Evolutionary conservation across 306 rosid species (phyloP).

Genomic region (Prunus mongolica): DNA sequence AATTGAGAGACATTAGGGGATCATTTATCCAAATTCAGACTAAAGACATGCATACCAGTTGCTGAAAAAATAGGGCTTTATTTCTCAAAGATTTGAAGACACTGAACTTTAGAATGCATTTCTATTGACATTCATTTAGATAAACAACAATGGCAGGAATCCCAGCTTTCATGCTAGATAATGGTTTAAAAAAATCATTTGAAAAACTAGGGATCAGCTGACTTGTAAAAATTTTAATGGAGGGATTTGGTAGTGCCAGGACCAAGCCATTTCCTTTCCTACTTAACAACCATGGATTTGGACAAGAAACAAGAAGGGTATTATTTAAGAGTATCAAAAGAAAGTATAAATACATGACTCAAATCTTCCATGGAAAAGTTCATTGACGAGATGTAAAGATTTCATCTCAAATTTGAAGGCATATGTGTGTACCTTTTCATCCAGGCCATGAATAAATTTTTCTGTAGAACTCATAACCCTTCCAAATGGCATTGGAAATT

Average conservation of each 20-base stretch:
- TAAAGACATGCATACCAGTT: not conserved
- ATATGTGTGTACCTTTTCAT: slow-evolving; percentile 67
- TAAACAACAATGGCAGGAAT: not conserved
- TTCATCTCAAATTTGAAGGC: slow-evolving; percentile 9
- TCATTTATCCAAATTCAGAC: not conserved
- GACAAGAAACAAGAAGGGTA: slow-evolving; percentile 4
- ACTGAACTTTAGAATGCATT: not conserved
- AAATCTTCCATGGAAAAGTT: slow-evolving; percentile 4
- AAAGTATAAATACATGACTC: not conserved
- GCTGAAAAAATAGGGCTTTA: not conserved
- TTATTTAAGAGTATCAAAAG: not conserved
- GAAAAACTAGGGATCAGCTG: not conserved
- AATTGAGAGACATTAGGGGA: not conserved
- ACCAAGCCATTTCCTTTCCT: not conserved
- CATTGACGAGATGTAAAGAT: not conserved
- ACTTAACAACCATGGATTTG: not conserved
- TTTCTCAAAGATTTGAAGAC: not conserved
- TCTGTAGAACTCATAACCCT: slow-evolving; percentile 88
- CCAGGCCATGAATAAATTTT: slow-evolving; percentile 77
- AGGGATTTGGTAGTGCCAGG: not conserved
- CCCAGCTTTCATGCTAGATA: not conserved
- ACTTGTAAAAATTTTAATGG: not conserved
- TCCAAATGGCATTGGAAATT: slow-evolving; percentile 95
- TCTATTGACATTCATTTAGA: not conserved
- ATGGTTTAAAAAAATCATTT: not conserved